Percentiles rank a stretch among this genome's conserved stretches.
phyloP scores from a whole-genome alignment of 768 basidiomycete species.

The Cyclocybe aegerita region DNA sequence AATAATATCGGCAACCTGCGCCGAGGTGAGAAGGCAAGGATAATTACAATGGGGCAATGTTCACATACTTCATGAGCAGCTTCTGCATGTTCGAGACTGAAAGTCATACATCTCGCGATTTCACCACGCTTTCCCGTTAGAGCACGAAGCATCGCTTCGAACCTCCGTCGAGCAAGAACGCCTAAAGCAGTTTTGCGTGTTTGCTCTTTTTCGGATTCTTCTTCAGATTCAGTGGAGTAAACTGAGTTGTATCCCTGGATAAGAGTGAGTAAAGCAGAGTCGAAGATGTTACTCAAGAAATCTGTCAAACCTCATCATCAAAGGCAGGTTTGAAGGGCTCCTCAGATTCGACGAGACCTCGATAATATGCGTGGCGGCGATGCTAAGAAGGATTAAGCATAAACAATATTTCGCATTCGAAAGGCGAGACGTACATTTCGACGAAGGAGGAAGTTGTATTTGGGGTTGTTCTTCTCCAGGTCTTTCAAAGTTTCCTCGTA shows the following conservation, averaged over 20 bases:
- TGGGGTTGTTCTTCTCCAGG: constrained; percentile 77
- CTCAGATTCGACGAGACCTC: constrained; percentile 62
- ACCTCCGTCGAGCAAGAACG: constrained; percentile 74
- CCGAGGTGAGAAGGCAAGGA: too few species aligned
- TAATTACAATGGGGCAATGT: not conserved
- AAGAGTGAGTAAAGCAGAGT: constrained; percentile 1
- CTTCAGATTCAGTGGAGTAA: constrained; percentile 91
- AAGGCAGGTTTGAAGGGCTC: constrained; percentile 65
- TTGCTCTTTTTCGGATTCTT: constrained; percentile 89
- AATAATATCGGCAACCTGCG: constrained; percentile 86
- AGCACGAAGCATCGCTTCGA: constrained; percentile 88
- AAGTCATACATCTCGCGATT: constrained; percentile 95
- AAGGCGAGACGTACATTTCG: constrained; percentile 43
- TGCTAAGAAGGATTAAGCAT: constrained; percentile 43
- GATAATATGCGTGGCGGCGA: constrained; percentile 69
- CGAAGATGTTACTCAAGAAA: not conserved
- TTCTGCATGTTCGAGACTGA: constrained; percentile 94
- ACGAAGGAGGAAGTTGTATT: constrained; percentile 74
- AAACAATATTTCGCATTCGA: not conserved
- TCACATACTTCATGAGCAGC: constrained; percentile 84
- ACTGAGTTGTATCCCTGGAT: constrained; percentile 80
- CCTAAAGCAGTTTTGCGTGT: constrained; percentile 77
- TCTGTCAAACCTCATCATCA: constrained; percentile 65
- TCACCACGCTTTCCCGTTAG: constrained; percentile 86
- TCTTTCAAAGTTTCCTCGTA: constrained; percentile 77